These are phyloP conservation scores for Lantana camara DNA, from an alignment of 257 asterid species.

Conservation along the genomic window DNA sequence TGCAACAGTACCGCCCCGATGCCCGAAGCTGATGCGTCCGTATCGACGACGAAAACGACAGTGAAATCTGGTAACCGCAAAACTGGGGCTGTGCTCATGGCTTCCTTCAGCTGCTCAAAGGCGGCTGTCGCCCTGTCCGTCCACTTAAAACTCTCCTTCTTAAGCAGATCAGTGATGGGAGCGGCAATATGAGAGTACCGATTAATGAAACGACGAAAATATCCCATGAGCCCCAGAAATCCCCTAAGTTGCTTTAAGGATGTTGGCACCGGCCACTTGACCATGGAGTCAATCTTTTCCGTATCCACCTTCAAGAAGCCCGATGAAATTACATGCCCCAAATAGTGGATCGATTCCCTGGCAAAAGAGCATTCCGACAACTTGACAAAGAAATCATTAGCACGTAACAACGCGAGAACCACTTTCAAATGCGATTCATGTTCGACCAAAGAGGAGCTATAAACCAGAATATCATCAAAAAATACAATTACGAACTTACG, in stretches of 20 bases:
- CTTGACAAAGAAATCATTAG: no score
- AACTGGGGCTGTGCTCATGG: background rate
- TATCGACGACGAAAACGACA: no score
- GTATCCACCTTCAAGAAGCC: background rate
- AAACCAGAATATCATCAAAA: background rate
- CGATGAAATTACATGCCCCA: background rate
- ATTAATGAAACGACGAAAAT: background rate
- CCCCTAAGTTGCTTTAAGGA: background rate
- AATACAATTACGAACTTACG: no score
- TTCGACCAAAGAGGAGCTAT: no score
- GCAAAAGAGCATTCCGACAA: background rate
- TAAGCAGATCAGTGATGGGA: background rate
- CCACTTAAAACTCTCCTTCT: background rate
- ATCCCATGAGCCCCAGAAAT: background rate
- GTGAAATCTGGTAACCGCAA: conserved; percentile 3
- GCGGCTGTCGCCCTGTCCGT: background rate
- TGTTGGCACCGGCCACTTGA: background rate
- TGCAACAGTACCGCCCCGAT: no score
- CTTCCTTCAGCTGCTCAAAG: background rate
- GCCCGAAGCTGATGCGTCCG: no score
- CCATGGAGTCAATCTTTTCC: background rate
- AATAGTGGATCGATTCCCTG: background rate
- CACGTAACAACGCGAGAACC: no score
- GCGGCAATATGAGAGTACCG: background rate
- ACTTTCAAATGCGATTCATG: no score